Base-by-base conservation (phyloP, 345 rosid genomes). In the Zanthoxylum bungeanum region DNA sequence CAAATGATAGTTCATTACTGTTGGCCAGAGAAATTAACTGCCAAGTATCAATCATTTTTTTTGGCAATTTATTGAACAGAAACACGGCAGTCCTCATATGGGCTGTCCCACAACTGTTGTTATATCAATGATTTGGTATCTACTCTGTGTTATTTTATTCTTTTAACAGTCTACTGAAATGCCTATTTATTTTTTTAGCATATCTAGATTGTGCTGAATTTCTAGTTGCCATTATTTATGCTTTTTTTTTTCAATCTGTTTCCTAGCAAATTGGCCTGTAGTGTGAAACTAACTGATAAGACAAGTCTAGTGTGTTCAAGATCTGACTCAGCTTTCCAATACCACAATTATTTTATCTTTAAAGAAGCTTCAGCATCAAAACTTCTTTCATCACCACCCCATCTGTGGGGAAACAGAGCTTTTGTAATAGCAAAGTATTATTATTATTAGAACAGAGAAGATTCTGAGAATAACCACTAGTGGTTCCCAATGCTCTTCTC, bases 291-390 rank as follows among this genome's bases (percentile, higher is more conserved):
- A 34, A 40, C 55, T 78, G 84, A 73, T 66, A 73, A 59, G 80
- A 75, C 82, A 58, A 64, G 71, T 68, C 79, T 40, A n/a, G 66
- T 19, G n/a, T 63, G 76, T 51, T 64, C 34, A 46, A 30, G 50
- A 66, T 71, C 75, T 70, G 80, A 76, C 47, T 76, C 84, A 71
- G 61, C 78, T 69, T 77, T 80, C 82, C 84, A 77, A 46, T 70
- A 67, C 80, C 79, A 65, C 76, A 66, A 69, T 79, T 69, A 70
- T 68, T 77, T 72, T 42, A 73, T 80, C 82, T 28, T n/a, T 28
- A 72, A 57, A 56, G 79, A 75, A 71, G 73, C 80, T 75, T 75
- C 67, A 76, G 73, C 73, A 55, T 71, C 75, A 75, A 78, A 78
- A 73, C 77, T 76, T 73, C 71, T 74, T 76, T 73, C 71, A 68